A percentile compares a stretch with the other conserved stretches of the same genome.
Conservation (phyloP, 192 early-diverging fungal species). For the Coemansia furcata region DNA sequence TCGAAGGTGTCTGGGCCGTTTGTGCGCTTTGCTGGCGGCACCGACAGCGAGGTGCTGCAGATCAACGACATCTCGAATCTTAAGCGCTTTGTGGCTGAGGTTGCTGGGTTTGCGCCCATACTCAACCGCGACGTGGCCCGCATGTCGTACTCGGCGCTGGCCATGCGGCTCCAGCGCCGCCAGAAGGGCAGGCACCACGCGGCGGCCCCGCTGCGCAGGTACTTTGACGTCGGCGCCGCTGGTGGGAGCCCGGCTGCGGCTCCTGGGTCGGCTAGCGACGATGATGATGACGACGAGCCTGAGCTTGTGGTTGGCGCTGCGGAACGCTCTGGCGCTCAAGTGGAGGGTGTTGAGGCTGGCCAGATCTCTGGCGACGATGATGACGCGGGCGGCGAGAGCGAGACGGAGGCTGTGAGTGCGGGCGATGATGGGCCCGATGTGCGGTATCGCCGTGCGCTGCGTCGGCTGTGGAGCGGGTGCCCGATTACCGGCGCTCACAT, state of each 20-base stretch:
- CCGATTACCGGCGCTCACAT: not conserved
- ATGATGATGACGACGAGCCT: not conserved
- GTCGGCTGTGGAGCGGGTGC: constrained; percentile 9
- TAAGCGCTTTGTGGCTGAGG: not conserved
- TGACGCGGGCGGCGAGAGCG: not conserved
- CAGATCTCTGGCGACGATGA: not conserved
- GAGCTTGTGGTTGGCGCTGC: not conserved
- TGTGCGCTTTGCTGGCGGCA: not conserved
- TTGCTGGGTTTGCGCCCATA: constrained; percentile 15
- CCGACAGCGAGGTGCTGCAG: not conserved
- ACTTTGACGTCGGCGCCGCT: constrained; percentile 8
- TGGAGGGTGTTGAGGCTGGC: not conserved
- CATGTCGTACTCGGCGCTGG: not conserved
- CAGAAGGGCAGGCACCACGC: not conserved
- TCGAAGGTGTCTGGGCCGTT: not conserved
- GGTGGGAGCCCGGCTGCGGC: not conserved
- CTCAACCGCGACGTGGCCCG: constrained; percentile 18
- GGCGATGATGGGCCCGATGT: not conserved
- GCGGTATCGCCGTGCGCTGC: constrained; percentile 13
- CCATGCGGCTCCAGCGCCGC: not conserved
- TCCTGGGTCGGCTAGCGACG: not conserved
- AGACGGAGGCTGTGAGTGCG: not conserved
- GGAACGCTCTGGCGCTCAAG: not conserved
- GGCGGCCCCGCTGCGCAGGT: not conserved
- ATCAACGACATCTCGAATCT: not conserved